A percentile compares a stretch with the other conserved stretches of the same genome.
Evolutionary conservation across 345 rosid genomes (phyloP).

Genomic region (Gossypium ekmanianum): DNA sequence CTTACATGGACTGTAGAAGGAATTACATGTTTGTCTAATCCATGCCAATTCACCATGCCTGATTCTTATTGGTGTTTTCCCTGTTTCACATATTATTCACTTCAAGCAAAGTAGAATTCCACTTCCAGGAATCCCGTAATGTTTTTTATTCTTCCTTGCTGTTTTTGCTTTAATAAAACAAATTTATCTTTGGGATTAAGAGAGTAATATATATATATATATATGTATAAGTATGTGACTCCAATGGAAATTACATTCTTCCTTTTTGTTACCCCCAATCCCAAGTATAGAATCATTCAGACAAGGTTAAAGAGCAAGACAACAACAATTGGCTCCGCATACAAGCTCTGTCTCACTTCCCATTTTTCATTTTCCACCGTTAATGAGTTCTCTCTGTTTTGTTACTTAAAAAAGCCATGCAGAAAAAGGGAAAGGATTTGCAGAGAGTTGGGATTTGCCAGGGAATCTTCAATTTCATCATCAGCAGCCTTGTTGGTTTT

Average conservation of each 20-base stretch:
- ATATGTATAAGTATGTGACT: too few relatives aligned
- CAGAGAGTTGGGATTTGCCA: conserved; percentile 29
- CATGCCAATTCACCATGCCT: background rate
- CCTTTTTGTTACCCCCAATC: conserved; percentile 6
- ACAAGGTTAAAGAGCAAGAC: background rate
- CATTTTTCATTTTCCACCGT: background rate
- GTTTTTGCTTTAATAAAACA: background rate
- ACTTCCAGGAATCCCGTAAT: conserved; percentile 3
- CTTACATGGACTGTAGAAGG: background rate
- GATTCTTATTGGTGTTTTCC: background rate
- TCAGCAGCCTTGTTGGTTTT: conserved; percentile 14
- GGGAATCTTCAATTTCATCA: conserved; percentile 24
- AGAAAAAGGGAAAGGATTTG: background rate
- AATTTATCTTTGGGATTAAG: background rate
- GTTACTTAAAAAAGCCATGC: background rate
- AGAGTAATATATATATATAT: background rate
- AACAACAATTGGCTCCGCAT: background rate
- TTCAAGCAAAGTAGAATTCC: conserved; percentile 13
- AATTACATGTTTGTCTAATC: background rate
- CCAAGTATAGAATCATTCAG: conserved; percentile 15
- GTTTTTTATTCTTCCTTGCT: background rate
- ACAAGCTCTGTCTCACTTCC: background rate
- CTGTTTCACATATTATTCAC: background rate
- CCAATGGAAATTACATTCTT: background rate
- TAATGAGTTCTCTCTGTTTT: background rate